Conservation (phyloP, 352 stramenopile genomes). For the Pythium aristosporum region DNA sequence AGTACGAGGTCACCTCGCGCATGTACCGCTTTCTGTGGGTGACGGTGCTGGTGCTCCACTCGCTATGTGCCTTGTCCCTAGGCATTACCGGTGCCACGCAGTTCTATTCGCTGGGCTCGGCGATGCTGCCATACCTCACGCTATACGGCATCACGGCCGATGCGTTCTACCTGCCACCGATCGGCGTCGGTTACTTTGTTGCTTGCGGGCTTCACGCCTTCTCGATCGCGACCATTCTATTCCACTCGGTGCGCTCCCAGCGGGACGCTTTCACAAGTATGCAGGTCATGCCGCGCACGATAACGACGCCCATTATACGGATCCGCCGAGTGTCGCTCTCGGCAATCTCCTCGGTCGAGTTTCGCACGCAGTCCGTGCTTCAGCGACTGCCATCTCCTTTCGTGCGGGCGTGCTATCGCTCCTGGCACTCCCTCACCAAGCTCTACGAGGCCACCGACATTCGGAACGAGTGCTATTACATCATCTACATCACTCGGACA, state of each 20-base stretch:
- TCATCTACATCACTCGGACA: constrained; percentile 9
- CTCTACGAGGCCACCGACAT: constrained; percentile 11
- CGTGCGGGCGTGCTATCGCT: constrained; percentile 11
- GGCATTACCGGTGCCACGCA: background rate
- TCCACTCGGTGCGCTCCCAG: constrained; percentile 21
- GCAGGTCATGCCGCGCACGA: constrained; percentile 15
- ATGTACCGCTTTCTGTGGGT: constrained; percentile 18
- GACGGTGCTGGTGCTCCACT: constrained; percentile 17
- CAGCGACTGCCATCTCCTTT: constrained; percentile 24
- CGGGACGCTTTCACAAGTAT: constrained; percentile 23
- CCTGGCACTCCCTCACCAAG: constrained; percentile 10
- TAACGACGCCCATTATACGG: constrained; percentile 25
- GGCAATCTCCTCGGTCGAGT: constrained; percentile 24
- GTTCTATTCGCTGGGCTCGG: constrained; percentile 25
- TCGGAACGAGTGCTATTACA: constrained; percentile 18
- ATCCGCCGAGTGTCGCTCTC: constrained; percentile 21
- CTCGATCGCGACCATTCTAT: constrained; percentile 22
- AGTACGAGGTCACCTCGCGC: background rate
- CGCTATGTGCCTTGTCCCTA: constrained; percentile 11
- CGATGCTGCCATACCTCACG: constrained; percentile 23
- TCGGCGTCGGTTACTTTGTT: constrained; percentile 25
- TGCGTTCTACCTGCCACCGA: constrained; percentile 28
- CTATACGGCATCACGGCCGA: constrained; percentile 21
- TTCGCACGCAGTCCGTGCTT: constrained; percentile 27
- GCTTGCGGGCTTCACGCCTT: constrained; percentile 24